Base-by-base conservation (phyloP, 306 rosid species). In the Prunus salicina region DNA sequence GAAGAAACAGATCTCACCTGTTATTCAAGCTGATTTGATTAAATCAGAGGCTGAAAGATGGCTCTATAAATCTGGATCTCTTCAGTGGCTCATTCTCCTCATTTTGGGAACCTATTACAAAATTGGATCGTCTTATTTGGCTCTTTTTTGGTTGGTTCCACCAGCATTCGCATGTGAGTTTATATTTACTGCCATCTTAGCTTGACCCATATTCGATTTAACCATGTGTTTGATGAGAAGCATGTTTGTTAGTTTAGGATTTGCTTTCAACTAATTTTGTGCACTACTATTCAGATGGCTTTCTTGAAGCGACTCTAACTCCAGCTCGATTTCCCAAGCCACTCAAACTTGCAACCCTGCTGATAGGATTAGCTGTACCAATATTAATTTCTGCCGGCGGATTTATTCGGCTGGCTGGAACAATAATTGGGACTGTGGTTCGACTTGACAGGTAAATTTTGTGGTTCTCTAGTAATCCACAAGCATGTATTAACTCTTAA, bases 31-130 rank as follows among this genome's bases (percentile, higher is more conserved):
- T 61, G 82, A 88, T 71, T 22, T 89, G 75, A 83, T 86, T 83
- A 88, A 88, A 81, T 81, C 89, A 28, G 98, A 95, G 84, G 95
- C 97, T 67, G 98, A 95, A 87, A 95, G 98, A 82, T 95, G 98
- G 98, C 92, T 95, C 71, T 95, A 89, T 69, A 95, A 95, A 84
- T 91, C 95, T 58, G 98, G 97, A 84, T 87, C 97, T 73, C 77
- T 95, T 71, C 97, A 90, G 81, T 95, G 98, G 98, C 96, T 92
- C 70, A 57, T 92, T 81, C 86, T 95, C 81, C 93, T 95, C 83
- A 80, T 77, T 73, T 71, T 95, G 72, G 98, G 98, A 73, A 89
- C 70, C 82, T 92, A 92, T 75, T 89, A 86, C 79, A 92, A 86
- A 84, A 76, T 92, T 77, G 96, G 95, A 20, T 92, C 98, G 8